phyloP scores from a whole-genome alignment of 306 rosid genomes.

The Parietaria judaica region DNA sequence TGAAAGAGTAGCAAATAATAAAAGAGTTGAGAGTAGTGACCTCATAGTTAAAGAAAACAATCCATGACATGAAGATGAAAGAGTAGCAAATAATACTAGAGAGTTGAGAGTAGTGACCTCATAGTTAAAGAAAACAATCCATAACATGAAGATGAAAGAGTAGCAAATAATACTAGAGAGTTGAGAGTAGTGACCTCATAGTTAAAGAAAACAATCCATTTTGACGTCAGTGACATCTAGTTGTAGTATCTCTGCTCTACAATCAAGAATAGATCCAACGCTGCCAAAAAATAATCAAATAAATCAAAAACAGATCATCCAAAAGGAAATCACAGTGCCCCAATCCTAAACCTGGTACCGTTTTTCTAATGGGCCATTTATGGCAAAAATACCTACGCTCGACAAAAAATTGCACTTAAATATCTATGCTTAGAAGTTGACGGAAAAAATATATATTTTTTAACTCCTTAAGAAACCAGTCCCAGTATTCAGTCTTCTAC shows the following conservation, averaged over 20 bases:
- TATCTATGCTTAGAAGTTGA: background rate
- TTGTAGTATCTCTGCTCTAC: constrained; percentile 80
- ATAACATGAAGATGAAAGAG: too few species aligned
- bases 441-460: too few species aligned
- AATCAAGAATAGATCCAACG: constrained; percentile 71
- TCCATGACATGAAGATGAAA: too few species aligned
- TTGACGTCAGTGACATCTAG: constrained; percentile 90
- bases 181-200: constrained; percentile 13
- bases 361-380: too few species aligned
- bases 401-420: too few species aligned
- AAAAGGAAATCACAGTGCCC: background rate
- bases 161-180: too few species aligned
- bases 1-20: too few species aligned
- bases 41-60: constrained; percentile 37
- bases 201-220: constrained; percentile 63
- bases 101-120: constrained; percentile 9
- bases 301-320: background rate
- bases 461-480: too few species aligned
- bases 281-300: constrained; percentile 34
- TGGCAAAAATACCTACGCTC: too few species aligned
- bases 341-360: background rate
- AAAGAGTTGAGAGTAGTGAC: background rate
- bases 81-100: too few species aligned
- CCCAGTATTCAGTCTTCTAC: too few species aligned
- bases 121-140: constrained; percentile 52